Base-by-base conservation (phyloP, 495 filamentous ascomycete genomes). In the Hypoxylon cercidicola region DNA sequence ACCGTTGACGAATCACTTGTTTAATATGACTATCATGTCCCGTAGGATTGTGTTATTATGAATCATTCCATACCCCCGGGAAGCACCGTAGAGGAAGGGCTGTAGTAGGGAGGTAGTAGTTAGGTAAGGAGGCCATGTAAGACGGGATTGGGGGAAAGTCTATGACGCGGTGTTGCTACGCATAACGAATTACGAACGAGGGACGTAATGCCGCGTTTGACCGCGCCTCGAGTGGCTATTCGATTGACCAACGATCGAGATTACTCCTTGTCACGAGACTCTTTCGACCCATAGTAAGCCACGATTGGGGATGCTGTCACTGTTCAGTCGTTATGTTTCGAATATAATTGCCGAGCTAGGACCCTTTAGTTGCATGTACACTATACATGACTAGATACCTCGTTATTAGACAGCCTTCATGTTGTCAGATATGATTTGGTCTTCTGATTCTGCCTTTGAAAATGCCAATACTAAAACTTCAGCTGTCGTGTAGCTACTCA, bases 181-280 rank as follows among this genome's bases (percentile, higher is more conserved):
- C 8, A 21, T 20, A 43, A 60, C 45, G 50, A 50, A 40, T 60
- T 60, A 60, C 56, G 46, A 52, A 44, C 21, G n/a, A 12, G 10
- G 43, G 56, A 66, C 63, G 63, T 66, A 66, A 66, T 66, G 51
- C 63, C 63, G 48, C 55, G 18, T 47, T 45, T 46, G 62, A 44
- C 62, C 60, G 60, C 37, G 25, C 45, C 51, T 32, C 9, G 34
- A 21, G 48, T 34, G 40, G 49, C 39, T 60, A 28, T 40, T 39
- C 23, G 41, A 40, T 54, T 47, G 35, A 32, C 34, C 10, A 44
- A 47, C 46, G 60, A 64, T 63, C 65, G 65, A 64, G 60, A 60
- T 64, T 45, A 52, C 46, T 15, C n/a, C 21, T 44, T 20, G 46
- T 64, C 65, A 58, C 53, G 60, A 30, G 53, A 43, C 32, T 18